A percentile compares a stretch with the other conserved stretches of the same genome.
Conservation (phyloP, 2,329 filamentous ascomycete species). For the Aspergillus brunneoviolaceus region DNA sequence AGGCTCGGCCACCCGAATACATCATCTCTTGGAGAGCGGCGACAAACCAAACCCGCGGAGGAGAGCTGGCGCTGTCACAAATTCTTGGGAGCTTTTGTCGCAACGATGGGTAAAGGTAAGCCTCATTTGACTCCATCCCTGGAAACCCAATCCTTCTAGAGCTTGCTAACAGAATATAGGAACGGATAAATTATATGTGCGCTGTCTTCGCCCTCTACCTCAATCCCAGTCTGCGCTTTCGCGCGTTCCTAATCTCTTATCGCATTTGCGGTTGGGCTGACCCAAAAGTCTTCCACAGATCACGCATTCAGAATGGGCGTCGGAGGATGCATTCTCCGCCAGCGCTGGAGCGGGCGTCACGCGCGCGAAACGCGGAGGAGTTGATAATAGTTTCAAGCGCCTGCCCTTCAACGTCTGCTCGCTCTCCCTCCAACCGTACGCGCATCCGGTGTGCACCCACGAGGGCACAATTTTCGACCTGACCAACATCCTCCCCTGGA, state of each 20-base stretch:
- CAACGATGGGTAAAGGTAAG: slow-evolving; percentile 32
- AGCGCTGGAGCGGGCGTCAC: slow-evolving; percentile 68
- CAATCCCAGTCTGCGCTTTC: neutral
- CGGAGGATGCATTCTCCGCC: slow-evolving; percentile 81
- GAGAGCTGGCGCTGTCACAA: neutral
- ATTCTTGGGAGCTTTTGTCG: neutral
- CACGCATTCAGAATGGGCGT: slow-evolving; percentile 97
- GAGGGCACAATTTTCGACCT: slow-evolving; percentile 91
- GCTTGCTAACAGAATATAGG: slow-evolving; percentile 28
- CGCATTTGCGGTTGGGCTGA: slow-evolving; percentile 17
- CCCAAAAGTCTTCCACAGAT: slow-evolving; percentile 54
- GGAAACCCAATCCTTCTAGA: neutral
- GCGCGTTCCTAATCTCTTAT: slow-evolving; percentile 11
- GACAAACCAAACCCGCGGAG: neutral
- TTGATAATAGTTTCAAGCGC: slow-evolving; percentile 72
- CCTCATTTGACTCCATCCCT: neutral
- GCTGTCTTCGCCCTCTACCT: slow-evolving; percentile 11
- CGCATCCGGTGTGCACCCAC: slow-evolving; percentile 86
- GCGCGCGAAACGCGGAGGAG: slow-evolving; percentile 52
- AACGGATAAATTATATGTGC: slow-evolving; percentile 53
- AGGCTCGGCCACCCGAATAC: slow-evolving; percentile 11
- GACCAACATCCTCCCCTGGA: slow-evolving; percentile 90
- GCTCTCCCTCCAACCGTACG: slow-evolving; percentile 90
- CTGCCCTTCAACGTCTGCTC: slow-evolving; percentile 98
- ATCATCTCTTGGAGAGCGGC: slow-evolving; percentile 15